A percentile compares a stretch with the other conserved stretches of the same genome.
Conservation (phyloP, 139 green algal species). For the Chlamydomonas incerta region DNA sequence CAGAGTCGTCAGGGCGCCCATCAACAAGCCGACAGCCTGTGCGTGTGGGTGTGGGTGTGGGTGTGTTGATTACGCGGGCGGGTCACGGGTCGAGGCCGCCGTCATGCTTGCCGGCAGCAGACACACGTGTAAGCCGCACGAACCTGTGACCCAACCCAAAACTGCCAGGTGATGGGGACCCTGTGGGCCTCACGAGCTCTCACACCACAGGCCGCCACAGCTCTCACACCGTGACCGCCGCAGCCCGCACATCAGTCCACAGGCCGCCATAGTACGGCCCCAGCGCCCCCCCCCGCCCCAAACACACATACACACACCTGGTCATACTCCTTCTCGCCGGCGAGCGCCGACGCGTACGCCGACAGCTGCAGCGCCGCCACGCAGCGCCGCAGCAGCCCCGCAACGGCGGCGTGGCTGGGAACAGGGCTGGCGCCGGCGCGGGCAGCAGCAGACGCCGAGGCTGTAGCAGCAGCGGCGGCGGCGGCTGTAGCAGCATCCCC, state of each 20-base stretch:
- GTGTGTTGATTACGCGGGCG: too few species aligned
- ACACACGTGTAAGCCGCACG: too few species aligned
- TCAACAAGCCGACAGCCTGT: too few species aligned
- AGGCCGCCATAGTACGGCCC: background rate
- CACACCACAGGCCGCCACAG: background rate
- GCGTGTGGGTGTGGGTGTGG: too few species aligned
- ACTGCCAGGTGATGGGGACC: background rate
- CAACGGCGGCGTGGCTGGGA: background rate
- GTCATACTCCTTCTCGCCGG: background rate
- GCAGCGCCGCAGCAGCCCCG: slow-evolving; percentile 27
- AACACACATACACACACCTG: background rate
- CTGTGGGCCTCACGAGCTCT: background rate
- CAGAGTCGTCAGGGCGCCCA: too few species aligned
- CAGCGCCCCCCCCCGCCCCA: background rate
- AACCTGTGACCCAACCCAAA: too few species aligned
- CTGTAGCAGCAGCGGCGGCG: background rate
- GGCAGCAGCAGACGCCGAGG: background rate
- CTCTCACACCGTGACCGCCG: too few species aligned
- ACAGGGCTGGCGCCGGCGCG: too few species aligned
- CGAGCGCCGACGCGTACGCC: background rate
- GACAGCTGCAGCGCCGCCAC: slow-evolving; percentile 13
- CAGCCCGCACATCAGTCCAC: too few species aligned
- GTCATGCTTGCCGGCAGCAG: too few species aligned
- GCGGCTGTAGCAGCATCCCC: background rate
- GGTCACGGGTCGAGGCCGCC: too few species aligned